Percentiles rank a stretch among this genome's conserved stretches.
Conservation (phyloP, 1,284 basidiomycete species). For the Testicularia cyperi region DNA sequence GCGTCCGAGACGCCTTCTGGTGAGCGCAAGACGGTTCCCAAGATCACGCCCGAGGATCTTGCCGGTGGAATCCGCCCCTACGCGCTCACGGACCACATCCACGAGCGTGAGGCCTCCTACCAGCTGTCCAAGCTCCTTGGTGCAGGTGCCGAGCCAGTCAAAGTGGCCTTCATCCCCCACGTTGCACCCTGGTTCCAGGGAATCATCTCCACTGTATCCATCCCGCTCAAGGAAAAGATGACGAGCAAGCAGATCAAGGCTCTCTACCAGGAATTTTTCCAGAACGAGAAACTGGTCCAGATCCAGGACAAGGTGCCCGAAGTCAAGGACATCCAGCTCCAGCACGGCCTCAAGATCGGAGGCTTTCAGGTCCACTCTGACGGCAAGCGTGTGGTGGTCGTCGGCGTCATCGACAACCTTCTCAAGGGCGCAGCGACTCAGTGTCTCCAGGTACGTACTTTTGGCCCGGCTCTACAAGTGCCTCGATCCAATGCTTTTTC, state of each 20-base stretch:
- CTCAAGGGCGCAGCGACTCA: constrained; percentile 97
- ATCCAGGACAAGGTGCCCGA: constrained; percentile 74
- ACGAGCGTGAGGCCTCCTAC: constrained; percentile 86
- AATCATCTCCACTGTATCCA: constrained; percentile 81
- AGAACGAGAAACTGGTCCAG: constrained; percentile 71
- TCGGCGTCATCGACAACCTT: constrained; percentile 78
- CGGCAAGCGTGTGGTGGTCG: constrained; percentile 85
- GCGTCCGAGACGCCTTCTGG: constrained; percentile 57
- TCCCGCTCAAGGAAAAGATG: constrained; percentile 71
- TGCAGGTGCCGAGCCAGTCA: constrained; percentile 62
- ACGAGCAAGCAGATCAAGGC: constrained; percentile 72
- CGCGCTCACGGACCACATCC: constrained; percentile 92
- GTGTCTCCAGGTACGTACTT: constrained; percentile 77
- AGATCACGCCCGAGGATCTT: constrained; percentile 76
- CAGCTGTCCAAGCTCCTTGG: constrained; percentile 72
- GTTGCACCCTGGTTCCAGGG: constrained; percentile 96
- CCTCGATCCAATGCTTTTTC: neutral
- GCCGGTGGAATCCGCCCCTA: constrained; percentile 79
- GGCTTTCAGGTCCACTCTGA: constrained; percentile 90
- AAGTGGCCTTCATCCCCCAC: constrained; percentile 81
- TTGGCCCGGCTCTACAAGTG: no score
- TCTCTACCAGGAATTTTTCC: constrained; percentile 79
- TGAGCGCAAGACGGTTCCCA: constrained; percentile 69
- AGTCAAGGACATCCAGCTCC: constrained; percentile 73
- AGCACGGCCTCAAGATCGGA: constrained; percentile 86